phyloP scores from a whole-genome alignment of 164 flowering plant genomes.

The Platanus orientalis region DNA sequence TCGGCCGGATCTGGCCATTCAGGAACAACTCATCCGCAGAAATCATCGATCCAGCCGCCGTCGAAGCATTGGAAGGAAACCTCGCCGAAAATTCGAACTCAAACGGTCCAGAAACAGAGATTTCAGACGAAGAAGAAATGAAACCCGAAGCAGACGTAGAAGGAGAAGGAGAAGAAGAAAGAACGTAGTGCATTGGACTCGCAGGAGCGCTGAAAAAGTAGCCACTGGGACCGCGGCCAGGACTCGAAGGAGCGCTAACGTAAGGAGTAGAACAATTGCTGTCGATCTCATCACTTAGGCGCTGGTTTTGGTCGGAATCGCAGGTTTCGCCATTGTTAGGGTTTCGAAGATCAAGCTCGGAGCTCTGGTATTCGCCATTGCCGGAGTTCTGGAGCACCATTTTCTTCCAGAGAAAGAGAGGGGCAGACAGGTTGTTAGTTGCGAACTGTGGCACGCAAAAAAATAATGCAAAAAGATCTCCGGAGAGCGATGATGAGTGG shows the following conservation, averaged over 20 bases:
- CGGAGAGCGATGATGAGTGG: too few species aligned
- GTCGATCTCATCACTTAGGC: slow-evolving; percentile 34
- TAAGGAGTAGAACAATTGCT: slow-evolving; percentile 68
- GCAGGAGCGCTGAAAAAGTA: slow-evolving; percentile 72
- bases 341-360: slow-evolving; percentile 6
- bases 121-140: neutral
- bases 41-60: slow-evolving; percentile 41
- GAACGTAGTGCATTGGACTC: slow-evolving; percentile 55
- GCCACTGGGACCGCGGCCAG: slow-evolving; percentile 36
- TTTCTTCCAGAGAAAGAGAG: neutral
- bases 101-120: slow-evolving; percentile 19
- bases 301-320: neutral
- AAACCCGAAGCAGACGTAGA: slow-evolving; percentile 9
- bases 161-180: slow-evolving; percentile 16
- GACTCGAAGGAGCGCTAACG: slow-evolving; percentile 70
- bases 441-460: neutral
- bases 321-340: slow-evolving; percentile 13
- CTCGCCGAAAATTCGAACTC: slow-evolving; percentile 65
- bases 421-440: neutral
- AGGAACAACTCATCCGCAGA: slow-evolving; percentile 74
- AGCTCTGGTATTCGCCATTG: slow-evolving; percentile 13
- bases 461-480: neutral
- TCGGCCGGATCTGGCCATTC: slow-evolving; percentile 79
- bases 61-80: slow-evolving; percentile 18
- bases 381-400: slow-evolving; percentile 22